These are phyloP conservation scores for Peribolospora kevripleyi DNA, from an alignment of 768 basidiomycete genomes.

Conservation along the genomic window DNA sequence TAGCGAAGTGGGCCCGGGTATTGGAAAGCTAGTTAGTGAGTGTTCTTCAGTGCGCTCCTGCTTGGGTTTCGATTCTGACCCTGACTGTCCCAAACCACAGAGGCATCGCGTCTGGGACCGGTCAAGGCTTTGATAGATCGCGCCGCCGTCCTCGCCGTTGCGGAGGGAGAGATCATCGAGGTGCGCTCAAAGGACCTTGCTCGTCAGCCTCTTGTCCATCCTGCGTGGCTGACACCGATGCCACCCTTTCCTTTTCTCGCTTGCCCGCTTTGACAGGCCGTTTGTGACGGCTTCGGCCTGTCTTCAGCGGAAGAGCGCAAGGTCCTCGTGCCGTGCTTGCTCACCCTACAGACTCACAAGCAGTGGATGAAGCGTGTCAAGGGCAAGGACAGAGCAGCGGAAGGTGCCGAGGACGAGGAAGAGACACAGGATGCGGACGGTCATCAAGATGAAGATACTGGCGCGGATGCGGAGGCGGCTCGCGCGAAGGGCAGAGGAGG, in stretches of 20 bases:
- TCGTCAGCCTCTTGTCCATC: neutral
- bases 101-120: slow-evolving; percentile 48
- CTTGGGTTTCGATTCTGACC: neutral
- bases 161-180: slow-evolving; percentile 31
- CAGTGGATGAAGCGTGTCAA: slow-evolving; percentile 9
- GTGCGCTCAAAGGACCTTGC: slow-evolving; percentile 23
- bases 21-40: slow-evolving; percentile 40
- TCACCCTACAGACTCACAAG: slow-evolving; percentile 15
- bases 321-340: neutral
- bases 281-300: neutral
- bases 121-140: slow-evolving; percentile 52
- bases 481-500: neutral
- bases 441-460: slow-evolving; percentile 11
- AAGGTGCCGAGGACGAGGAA: no score
- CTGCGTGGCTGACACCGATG: neutral
- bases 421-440: no score
- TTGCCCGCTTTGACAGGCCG: neutral
- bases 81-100: slow-evolving; percentile 19
- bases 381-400: slow-evolving; percentile 7
- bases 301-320: slow-evolving; percentile 27
- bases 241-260: neutral
- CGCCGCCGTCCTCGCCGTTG: slow-evolving; percentile 26
- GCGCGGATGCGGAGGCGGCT: slow-evolving; percentile 12
- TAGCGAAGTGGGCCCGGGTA: slow-evolving; percentile 30
- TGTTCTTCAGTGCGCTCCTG: slow-evolving; percentile 4